A percentile compares a stretch with the other conserved stretches of the same genome.
Conservation (phyloP, 2,329 filamentous ascomycete genomes). For the Coniella lustricola region DNA sequence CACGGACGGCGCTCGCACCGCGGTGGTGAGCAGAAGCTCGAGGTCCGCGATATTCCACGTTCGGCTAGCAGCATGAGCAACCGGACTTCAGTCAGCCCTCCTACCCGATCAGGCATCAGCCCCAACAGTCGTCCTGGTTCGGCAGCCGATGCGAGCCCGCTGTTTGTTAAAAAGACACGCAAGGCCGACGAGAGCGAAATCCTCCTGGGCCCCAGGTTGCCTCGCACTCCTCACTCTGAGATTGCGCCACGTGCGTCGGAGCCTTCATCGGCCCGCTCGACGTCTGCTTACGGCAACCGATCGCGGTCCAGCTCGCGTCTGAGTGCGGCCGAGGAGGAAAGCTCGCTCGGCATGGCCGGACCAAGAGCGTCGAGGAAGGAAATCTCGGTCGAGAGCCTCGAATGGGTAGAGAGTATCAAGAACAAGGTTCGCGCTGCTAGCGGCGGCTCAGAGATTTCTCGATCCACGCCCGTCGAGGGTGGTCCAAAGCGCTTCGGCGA, state of each 20-base stretch:
- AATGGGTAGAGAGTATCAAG: conserved; percentile 79
- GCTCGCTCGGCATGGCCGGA: conserved; percentile 61
- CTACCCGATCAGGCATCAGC: conserved; percentile 29
- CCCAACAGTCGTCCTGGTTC: conserved; percentile 31
- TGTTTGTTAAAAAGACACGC: conserved; percentile 49
- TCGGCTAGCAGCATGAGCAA: conserved; percentile 14
- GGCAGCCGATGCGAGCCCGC: conserved; percentile 36
- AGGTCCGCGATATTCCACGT: conserved; percentile 46
- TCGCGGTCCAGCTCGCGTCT: conserved; percentile 48
- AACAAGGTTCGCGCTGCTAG: conserved; percentile 69
- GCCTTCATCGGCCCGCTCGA: conserved; percentile 33
- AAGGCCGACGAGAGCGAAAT: conserved; percentile 34
- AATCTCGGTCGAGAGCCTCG: conserved; percentile 65
- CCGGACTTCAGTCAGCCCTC: conserved; percentile 23
- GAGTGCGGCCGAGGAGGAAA: conserved; percentile 54
- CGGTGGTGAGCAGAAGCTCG: conserved; percentile 44
- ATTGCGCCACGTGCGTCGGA: conserved; percentile 27
- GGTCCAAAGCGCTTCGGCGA: conserved; percentile 48
- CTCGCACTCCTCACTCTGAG: conserved; percentile 37
- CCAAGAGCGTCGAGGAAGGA: conserved; percentile 57
- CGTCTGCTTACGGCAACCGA: conserved; percentile 19
- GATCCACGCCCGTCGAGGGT: conserved; percentile 31
- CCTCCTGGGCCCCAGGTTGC: conserved; percentile 18
- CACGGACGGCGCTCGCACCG: conserved; percentile 65
- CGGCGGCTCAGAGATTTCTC: conserved; percentile 30